phyloP scores from a whole-genome alignment of 208 protist genomes.

The Tritrichomonas foetus region DNA sequence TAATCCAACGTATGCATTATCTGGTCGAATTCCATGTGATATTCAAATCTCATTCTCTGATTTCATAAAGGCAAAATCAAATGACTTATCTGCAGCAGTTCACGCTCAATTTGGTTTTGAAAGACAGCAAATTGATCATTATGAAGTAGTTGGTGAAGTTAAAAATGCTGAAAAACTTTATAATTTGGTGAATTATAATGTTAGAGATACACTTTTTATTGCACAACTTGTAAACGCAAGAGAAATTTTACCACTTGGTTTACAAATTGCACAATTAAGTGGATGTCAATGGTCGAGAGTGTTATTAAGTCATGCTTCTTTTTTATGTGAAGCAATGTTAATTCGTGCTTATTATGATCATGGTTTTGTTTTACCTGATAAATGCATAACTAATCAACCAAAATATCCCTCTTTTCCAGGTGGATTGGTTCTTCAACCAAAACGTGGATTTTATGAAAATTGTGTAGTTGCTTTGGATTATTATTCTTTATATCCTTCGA shows the following conservation, averaged over 20 bases:
- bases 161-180: neutral
- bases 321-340: neutral
- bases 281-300: neutral
- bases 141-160: neutral
- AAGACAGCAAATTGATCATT: constrained; percentile 27
- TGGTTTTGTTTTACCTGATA: constrained; percentile 31
- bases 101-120: neutral
- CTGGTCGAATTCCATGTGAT: constrained; percentile 29
- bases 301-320: neutral
- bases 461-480: neutral
- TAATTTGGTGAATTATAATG: neutral
- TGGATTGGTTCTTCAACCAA: neutral
- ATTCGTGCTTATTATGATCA: neutral
- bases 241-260: neutral
- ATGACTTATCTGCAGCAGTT: neutral
- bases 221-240: neutral
- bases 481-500: neutral
- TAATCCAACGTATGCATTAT: neutral
- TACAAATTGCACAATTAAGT: neutral
- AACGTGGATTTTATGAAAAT: constrained; percentile 15
- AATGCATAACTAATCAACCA: neutral
- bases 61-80: neutral
- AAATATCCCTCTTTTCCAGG: neutral
- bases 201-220: neutral
- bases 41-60: neutral